These are phyloP conservation scores for Paraurostyla sp. DNA, from an alignment of 73 alveolate species.

Conservation along the genomic window DNA sequence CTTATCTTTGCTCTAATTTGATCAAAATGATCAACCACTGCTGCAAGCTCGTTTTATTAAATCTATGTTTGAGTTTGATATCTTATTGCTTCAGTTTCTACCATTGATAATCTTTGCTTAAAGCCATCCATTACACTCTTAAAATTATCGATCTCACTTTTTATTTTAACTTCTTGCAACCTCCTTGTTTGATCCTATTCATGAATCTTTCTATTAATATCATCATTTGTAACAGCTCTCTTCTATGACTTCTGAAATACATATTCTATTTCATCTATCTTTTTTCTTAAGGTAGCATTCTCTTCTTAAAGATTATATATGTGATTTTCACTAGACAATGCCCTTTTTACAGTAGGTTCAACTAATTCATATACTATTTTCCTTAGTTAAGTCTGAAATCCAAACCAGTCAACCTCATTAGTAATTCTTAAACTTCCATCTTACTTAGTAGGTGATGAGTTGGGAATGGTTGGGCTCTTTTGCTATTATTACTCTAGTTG, in stretches of 20 bases:
- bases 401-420: conserved; percentile 38
- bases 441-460: background rate
- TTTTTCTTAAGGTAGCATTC: background rate
- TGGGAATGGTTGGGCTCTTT: too few relatives aligned
- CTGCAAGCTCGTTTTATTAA: background rate
- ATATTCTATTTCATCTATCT: conserved; percentile 23
- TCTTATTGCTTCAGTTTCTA: conserved; percentile 22
- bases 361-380: conserved; percentile 33
- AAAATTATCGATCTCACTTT: conserved; percentile 1
- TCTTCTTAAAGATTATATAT: conserved; percentile 16
- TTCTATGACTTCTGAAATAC: conserved; percentile 15
- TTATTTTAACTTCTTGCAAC: background rate
- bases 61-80: conserved; percentile 15
- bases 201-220: conserved; percentile 6
- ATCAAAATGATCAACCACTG: conserved; percentile 3
- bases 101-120: conserved; percentile 9
- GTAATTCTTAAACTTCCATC: background rate
- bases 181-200: conserved; percentile 33
- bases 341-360: conserved; percentile 45
- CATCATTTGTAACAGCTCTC: conserved; percentile 38
- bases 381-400: conserved; percentile 30
- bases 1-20: background rate
- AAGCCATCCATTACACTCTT: background rate
- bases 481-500: too few relatives aligned
- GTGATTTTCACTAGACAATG: conserved; percentile 1